Evolutionary conservation across 2,329 filamentous ascomycete species (phyloP).

Genomic region (Lasiodiplodia sp.): DNA sequence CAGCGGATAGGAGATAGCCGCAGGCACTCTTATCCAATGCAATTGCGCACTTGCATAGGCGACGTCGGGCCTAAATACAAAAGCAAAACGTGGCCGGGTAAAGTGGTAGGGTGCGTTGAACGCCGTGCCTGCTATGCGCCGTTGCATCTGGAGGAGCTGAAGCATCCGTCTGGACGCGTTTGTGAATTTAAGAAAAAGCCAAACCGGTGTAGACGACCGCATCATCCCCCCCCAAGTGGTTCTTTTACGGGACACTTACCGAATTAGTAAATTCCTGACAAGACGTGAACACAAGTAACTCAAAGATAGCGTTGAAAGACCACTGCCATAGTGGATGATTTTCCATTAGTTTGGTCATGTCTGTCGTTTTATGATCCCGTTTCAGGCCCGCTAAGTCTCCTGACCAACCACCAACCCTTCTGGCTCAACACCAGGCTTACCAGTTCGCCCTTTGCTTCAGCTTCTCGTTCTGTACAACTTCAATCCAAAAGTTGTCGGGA

Average conservation of each 20-base stretch:
- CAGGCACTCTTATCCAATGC: not conserved
- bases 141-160: not conserved
- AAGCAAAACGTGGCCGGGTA: not conserved
- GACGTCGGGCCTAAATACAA: not conserved
- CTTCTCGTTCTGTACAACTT: slow-evolving; percentile 78
- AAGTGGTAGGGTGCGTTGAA: not conserved
- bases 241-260: not conserved
- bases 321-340: not conserved
- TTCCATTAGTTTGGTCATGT: not conserved
- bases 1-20: not conserved
- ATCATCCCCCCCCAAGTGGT: not conserved
- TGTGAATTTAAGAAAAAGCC: not conserved
- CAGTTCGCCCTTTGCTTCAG: slow-evolving; percentile 56
- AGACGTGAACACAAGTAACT: too few species aligned
- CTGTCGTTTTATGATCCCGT: not conserved
- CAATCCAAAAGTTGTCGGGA: slow-evolving; percentile 86
- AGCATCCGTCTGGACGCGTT: not conserved
- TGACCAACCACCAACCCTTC: too few species aligned
- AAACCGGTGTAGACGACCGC: not conserved
- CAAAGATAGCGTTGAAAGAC: too few species aligned
- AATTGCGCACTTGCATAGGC: not conserved
- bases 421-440: slow-evolving; percentile 35
- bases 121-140: not conserved
- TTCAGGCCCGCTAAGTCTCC: not conserved
- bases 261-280: not conserved